A percentile compares a stretch with the other conserved stretches of the same genome.
Evolutionary conservation across 2,329 filamentous ascomycete genomes (phyloP).

Genomic region (Fusarium transvaalense): DNA sequence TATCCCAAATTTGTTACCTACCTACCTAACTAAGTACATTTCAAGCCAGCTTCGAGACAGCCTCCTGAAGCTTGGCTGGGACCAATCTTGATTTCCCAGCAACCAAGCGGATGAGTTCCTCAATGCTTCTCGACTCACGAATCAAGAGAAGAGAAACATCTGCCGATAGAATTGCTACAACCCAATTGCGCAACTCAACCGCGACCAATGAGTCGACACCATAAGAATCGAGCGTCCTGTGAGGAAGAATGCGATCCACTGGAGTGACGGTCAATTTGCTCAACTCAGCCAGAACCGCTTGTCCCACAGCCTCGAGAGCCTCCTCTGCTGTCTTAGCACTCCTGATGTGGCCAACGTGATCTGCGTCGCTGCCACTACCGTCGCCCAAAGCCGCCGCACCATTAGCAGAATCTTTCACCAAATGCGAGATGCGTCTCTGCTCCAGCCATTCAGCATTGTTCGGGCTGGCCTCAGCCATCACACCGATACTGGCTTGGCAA

Average conservation of each 20-base stretch:
- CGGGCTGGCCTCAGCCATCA: conserved; percentile 3
- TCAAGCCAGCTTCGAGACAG: conserved; percentile 2
- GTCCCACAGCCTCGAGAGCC: conserved; percentile 9
- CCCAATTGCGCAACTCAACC: conserved; percentile 7
- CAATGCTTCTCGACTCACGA: conserved; percentile 5
- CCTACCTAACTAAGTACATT: background rate
- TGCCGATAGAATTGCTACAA: background rate
- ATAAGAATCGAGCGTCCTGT: conserved; percentile 7
- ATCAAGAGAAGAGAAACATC: conserved; percentile 9
- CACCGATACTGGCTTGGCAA: conserved; percentile 6
- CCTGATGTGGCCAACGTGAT: conserved; percentile 3
- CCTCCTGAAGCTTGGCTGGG: conserved; percentile 8
- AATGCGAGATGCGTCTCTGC: conserved; percentile 8
- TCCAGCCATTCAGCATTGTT: conserved; percentile 9
- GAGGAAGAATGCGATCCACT: conserved; percentile 4
- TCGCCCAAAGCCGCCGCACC: background rate
- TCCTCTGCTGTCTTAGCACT: conserved; percentile 10
- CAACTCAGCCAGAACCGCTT: conserved; percentile 10
- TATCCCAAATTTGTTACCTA: background rate
- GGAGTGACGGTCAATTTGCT: conserved; percentile 3
- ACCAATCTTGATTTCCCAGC: conserved; percentile 6
- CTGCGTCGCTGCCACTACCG: background rate
- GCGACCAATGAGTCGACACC: conserved; percentile 6
- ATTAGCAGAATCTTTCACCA: conserved; percentile 10
- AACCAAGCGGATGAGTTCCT: conserved; percentile 8